Evolutionary conservation across 495 filamentous ascomycete species (phyloP).

Genomic region (Aspergillus affinis): DNA sequence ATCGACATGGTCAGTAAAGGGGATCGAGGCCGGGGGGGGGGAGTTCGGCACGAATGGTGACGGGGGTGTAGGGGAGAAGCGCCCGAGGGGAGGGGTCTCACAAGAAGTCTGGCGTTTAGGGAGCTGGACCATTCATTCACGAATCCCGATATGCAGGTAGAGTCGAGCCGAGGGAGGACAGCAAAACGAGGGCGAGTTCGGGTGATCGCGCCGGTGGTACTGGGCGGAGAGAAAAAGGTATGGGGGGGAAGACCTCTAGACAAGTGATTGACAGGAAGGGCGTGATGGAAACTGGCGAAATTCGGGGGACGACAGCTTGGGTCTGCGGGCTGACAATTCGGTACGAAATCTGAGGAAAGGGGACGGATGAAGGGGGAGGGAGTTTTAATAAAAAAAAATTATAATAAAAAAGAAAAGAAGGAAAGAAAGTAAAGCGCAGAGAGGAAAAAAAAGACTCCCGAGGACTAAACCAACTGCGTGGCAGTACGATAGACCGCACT

Average conservation of each 20-base stretch:
- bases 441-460: conserved; percentile 20
- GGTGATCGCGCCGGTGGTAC: conserved; percentile 10
- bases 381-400: conserved; percentile 3
- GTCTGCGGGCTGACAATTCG: conserved; percentile 24
- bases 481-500: conserved; percentile 28
- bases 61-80: background rate
- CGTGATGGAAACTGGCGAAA: conserved; percentile 4
- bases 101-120: conserved; percentile 17
- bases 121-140: conserved; percentile 27
- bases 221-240: conserved; percentile 7
- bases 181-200: conserved; percentile 6
- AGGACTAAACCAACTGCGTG: conserved; percentile 30
- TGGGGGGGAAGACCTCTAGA: background rate
- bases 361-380: conserved; percentile 24
- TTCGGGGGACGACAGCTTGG: conserved; percentile 17
- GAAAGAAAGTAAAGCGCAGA: conserved; percentile 15
- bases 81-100: conserved; percentile 9
- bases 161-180: conserved; percentile 6
- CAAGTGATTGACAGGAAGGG: conserved; percentile 4
- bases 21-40: background rate
- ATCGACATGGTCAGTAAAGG: conserved; percentile 3
- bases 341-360: conserved; percentile 10
- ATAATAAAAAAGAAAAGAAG: conserved; percentile 9
- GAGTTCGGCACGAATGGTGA: background rate
- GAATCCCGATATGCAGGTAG: conserved; percentile 10